Evolutionary conservation across 352 stramenopile species (phyloP).

Genomic region (Pythium coloratum): DNA sequence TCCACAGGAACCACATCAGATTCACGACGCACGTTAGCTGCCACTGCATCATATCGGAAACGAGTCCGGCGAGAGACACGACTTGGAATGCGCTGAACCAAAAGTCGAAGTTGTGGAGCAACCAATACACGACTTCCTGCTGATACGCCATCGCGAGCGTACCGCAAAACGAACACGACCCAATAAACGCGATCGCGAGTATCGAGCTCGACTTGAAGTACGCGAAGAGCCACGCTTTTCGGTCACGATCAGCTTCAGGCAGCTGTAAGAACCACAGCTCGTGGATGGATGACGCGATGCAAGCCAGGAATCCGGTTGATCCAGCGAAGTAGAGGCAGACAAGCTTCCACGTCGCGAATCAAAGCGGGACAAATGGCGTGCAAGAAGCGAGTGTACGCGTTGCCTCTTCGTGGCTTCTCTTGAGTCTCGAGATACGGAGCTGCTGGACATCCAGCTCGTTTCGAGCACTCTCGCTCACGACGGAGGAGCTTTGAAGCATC

Average conservation of each 20-base stretch:
- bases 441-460: neutral
- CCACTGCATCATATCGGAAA: constrained; percentile 15
- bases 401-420: neutral
- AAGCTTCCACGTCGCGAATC: neutral
- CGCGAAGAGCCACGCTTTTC: neutral
- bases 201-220: neutral
- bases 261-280: neutral
- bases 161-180: neutral
- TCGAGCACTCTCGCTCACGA: neutral
- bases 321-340: neutral
- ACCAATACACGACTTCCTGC: constrained; percentile 7
- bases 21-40: neutral
- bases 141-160: constrained; percentile 8
- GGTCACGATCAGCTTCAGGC: neutral
- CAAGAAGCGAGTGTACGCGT: neutral
- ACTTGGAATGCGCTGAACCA: constrained; percentile 9
- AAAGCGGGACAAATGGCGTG: neutral
- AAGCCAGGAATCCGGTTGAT: neutral
- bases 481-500: neutral
- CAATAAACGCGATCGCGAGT: neutral
- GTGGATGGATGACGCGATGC: neutral
- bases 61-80: neutral
- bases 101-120: constrained; percentile 20
- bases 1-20: constrained; percentile 11
- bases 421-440: neutral